Base-by-base conservation (phyloP, 768 basidiomycete species). In the Suillus sp. region DNA sequence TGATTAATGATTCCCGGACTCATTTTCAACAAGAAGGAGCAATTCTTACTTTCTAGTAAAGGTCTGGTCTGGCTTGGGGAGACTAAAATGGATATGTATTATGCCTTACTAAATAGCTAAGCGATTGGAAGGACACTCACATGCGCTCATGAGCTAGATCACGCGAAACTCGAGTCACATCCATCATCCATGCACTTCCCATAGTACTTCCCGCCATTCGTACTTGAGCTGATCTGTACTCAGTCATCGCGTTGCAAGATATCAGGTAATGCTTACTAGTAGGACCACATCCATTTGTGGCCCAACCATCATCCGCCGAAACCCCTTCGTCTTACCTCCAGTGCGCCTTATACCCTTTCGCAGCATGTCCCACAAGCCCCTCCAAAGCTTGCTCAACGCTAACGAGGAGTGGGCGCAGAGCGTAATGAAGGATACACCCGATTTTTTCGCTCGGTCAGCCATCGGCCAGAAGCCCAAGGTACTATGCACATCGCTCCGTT, bases 351-450 rank as follows among this genome's bases (percentile, higher is more conserved):
- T 25, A 57, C 10, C 38, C 56, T 10, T 40, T 3, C 56, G 37
- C 56, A 40, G 4, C 25, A 57, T 40, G 25, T 57, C 37, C 37
- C 25, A 57, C 25, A 27, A 11, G 10, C 38, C 56, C 10, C 20
- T 22, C 3, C 25, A 27, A 27, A 27, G 3, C 3, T 71, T 86
- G 45, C 75, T 87, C 66, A 67, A 74, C 32, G 72, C 72, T 42
- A 96, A 96, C 74, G 75, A 80, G 5, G 80, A 84, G 65, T 96
- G 93, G 93, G 88, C 91, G 0, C 69, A 79, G 27, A 81, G 84
- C 50, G 86, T 93, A 64, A 71, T 80, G 35, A 63, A 70, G 16
- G 71, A 79, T 11, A 84, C 90, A 14, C 86, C 90, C 2, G 78
- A 75, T 16, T 93, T 95, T 71, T 93, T 95, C 65, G 66, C 74